phyloP scores from a whole-genome alignment of 2,329 filamentous ascomycete genomes.

The Beauveria pseudobassiana region DNA sequence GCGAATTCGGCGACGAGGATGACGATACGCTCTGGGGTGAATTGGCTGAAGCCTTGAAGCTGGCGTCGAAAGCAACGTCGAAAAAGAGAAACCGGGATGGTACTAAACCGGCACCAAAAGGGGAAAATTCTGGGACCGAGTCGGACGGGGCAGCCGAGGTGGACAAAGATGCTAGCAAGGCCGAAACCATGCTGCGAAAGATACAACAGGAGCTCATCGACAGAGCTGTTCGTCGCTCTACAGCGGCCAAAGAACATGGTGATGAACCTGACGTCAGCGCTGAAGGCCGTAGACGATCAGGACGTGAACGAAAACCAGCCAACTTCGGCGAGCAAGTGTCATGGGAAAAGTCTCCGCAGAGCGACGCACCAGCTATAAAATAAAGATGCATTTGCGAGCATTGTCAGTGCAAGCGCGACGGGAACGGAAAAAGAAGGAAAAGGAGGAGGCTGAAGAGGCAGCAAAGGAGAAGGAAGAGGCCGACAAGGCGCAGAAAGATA shows the following conservation, averaged over 20 bases:
- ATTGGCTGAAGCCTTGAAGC: slow-evolving; percentile 2
- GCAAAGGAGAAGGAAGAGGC: slow-evolving; percentile 3
- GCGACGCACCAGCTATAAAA: slow-evolving; percentile 8
- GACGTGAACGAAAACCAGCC: slow-evolving; percentile 21
- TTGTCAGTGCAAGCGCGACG: neutral
- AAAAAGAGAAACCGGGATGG: neutral
- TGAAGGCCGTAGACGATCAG: slow-evolving; percentile 18
- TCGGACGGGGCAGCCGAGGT: neutral
- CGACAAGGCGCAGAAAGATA: slow-evolving; percentile 4
- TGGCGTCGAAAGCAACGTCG: neutral
- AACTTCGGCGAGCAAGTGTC: slow-evolving; percentile 24
- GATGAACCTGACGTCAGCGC: slow-evolving; percentile 26
- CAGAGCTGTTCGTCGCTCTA: slow-evolving; percentile 5
- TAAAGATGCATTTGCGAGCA: slow-evolving; percentile 8
- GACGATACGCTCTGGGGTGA: slow-evolving; percentile 5
- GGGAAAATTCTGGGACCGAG: neutral
- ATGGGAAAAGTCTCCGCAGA: slow-evolving; percentile 18
- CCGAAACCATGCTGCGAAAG: neutral
- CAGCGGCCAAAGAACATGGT: neutral
- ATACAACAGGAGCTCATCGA: slow-evolving; percentile 8
- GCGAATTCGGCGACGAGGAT: slow-evolving; percentile 3
- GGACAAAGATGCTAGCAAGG: neutral
- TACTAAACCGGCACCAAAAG: neutral
- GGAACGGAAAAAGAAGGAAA: neutral
- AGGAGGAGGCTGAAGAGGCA: slow-evolving; percentile 8